Evolutionary conservation across 2,329 filamentous ascomycete species (phyloP).

Genomic region (Pseudocercospora eumusae): DNA sequence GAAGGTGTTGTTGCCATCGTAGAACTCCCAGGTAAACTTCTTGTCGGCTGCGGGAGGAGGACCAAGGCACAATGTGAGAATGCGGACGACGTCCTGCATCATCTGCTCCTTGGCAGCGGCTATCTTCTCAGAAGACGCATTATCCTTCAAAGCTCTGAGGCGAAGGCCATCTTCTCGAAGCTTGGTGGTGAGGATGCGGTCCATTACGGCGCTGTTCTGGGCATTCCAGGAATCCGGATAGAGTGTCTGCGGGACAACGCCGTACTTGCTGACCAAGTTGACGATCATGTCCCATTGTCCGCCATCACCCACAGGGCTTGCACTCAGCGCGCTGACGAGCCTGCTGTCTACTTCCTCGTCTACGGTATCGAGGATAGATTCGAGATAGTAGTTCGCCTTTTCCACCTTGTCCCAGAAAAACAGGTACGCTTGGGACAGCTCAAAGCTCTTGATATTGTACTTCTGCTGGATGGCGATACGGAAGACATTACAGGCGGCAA

Average conservation of each 20-base stretch:
- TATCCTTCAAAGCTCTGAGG: constrained; percentile 60
- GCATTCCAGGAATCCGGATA: constrained; percentile 85
- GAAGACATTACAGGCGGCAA: constrained; percentile 88
- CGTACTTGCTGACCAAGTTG: constrained; percentile 83
- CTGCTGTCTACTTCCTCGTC: constrained; percentile 70
- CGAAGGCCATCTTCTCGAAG: constrained; percentile 80
- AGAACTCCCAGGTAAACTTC: constrained; percentile 78
- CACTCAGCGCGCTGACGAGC: constrained; percentile 69
- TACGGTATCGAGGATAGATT: constrained; percentile 76
- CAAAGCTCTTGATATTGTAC: constrained; percentile 74
- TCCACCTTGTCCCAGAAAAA: constrained; percentile 96
- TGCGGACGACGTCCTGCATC: constrained; percentile 75
- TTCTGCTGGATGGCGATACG: constrained; percentile 84
- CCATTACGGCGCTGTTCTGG: constrained; percentile 67
- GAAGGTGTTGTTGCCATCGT: constrained; percentile 67
- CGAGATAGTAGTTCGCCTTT: constrained; percentile 86
- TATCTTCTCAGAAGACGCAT: constrained; percentile 43
- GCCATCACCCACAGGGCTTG: constrained; percentile 72
- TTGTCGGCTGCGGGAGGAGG: constrained; percentile 70
- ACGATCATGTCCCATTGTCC: constrained; percentile 93
- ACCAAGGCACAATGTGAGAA: constrained; percentile 80
- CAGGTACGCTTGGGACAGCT: constrained; percentile 83
- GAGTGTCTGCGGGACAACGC: constrained; percentile 73
- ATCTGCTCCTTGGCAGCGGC: constrained; percentile 66
- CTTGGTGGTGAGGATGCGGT: constrained; percentile 76